A percentile compares a stretch with the other conserved stretches of the same genome.
phyloP scores from a whole-genome alignment of 257 asterid species.

The Schizonepeta tenuifolia region DNA sequence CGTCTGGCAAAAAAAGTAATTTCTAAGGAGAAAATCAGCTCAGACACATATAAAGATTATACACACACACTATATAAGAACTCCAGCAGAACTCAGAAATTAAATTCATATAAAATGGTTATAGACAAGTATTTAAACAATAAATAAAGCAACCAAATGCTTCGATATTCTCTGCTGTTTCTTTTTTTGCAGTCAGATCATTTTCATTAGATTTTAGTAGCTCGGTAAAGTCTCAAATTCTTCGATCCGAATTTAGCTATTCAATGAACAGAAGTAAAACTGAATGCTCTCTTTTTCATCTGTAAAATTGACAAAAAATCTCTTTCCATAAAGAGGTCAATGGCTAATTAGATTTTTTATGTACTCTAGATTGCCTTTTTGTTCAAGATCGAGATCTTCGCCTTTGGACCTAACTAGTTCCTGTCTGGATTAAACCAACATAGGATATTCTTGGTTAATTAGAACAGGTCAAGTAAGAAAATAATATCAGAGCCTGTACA shows the following conservation, averaged over 20 bases:
- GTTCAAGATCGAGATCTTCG: too few species aligned
- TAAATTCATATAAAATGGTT: not conserved
- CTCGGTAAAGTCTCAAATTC: not conserved
- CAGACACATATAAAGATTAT: not conserved
- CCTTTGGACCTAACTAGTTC: constrained; percentile 15
- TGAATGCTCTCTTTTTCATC: constrained; percentile 1
- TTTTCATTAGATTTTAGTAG: not conserved
- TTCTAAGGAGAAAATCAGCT: not conserved
- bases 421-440: constrained; percentile 5
- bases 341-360: not conserved
- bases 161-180: not conserved
- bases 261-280: not conserved
- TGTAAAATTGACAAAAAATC: constrained; percentile 9
- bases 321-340: not conserved
- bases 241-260: not conserved
- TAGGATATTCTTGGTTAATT: not conserved
- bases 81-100: constrained; percentile 3
- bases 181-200: not conserved
- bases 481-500: constrained; percentile 2
- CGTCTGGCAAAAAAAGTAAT: not conserved
- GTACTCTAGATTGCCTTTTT: too few species aligned
- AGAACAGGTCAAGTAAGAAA: not conserved
- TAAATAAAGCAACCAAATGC: not conserved
- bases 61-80: not conserved
- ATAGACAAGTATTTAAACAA: not conserved